Evolutionary conservation across 306 rosid genomes (phyloP).

Genomic region (Sphenostylis stenocarpa): DNA sequence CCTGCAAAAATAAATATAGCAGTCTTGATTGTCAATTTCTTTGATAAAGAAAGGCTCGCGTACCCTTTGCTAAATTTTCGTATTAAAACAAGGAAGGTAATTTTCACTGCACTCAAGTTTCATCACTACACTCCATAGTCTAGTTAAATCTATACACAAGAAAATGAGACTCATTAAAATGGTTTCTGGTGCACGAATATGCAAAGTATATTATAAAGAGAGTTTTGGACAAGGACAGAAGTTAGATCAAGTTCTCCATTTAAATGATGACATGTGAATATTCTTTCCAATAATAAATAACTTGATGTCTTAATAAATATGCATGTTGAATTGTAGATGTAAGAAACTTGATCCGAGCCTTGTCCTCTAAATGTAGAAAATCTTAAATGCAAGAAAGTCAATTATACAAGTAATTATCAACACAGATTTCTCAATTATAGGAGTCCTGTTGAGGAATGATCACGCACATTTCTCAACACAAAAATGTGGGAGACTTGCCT

Average conservation of each 20-base stretch:
- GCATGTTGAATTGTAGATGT: neutral
- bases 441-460: neutral
- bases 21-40: slow-evolving; percentile 18
- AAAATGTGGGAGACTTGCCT: neutral
- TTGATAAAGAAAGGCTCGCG: neutral
- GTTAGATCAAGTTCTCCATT: neutral
- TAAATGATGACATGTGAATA: neutral
- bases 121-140: neutral
- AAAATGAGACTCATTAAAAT: neutral
- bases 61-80: neutral
- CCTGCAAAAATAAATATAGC: slow-evolving; percentile 42
- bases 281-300: neutral
- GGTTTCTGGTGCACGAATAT: neutral
- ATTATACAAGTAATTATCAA: neutral
- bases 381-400: neutral
- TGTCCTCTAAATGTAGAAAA: neutral
- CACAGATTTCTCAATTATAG: too few relatives aligned
- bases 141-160: slow-evolving; percentile 1
- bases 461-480: neutral
- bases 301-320: neutral
- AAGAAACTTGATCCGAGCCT: neutral
- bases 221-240: neutral
- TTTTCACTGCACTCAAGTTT: slow-evolving; percentile 3
- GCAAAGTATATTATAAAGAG: neutral
- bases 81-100: neutral